Evolutionary conservation across 1,139 yeast genomes (phyloP), one percentile per base, ranked within the genome.

Genomic region (Yamadazyma conglobata): DNA sequence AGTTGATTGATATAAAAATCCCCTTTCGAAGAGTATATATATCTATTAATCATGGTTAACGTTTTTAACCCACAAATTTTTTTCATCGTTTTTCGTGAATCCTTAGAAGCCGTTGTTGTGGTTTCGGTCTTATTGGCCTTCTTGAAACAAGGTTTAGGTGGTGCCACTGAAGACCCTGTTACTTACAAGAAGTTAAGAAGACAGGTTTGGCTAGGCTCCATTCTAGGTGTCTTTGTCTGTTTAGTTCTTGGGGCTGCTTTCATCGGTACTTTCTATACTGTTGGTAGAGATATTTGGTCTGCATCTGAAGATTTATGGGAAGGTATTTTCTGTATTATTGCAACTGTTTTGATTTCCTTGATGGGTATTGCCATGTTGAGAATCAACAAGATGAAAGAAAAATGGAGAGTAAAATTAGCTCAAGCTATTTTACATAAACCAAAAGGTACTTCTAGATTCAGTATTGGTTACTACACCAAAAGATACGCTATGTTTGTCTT

Each of bases 321-420:
- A 64, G 96, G 96, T 53, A 71, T 82, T 21, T 78, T 89, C 50
- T 81, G 88, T 54, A 63, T 88, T 19, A 71, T 89, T 47, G 96
- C 97, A 2, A 74, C 93, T 0, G 66, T 84, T 15, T 74, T 89
- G 54, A 89, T 89, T 40, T 78, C 96, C 3, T 48, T 79, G 28
- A 88, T 89, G 96, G 96, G 97, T 31, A 64, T 89, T 46, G 93
- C 95, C 50, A 84, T 89, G 82, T 72, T 89, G 48, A 74, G 96
- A 54, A 73, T 89, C 53, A 87, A 89, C 58, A 89, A 88, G 64
- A 73, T 89, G 79, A 80, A 85, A 58, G 91, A 79, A 48, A 89
- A 88, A 60, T 89, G 95, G 87, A 79, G 95, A 65, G 70, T 86
- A 43, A 89, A 89, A 63, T 72, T 89, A 49, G 94, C 96, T 11